A percentile compares a stretch with the other conserved stretches of the same genome.
These are phyloP conservation scores for Dactylellina leptospora DNA, from an alignment of 2,329 filamentous ascomycete genomes.

Conservation along the genomic window DNA sequence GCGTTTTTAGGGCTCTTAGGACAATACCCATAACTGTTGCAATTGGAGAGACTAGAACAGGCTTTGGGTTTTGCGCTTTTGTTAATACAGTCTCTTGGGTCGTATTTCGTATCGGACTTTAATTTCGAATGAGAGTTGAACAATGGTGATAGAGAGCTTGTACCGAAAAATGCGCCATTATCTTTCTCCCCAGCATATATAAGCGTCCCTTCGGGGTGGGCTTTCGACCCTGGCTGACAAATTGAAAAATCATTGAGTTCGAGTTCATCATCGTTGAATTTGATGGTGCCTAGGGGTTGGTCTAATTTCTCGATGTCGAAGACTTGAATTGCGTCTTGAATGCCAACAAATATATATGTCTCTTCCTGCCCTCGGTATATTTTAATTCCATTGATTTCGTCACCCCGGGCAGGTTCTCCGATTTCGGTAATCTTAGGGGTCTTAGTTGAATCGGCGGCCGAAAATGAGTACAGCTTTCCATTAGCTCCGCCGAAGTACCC, in stretches of 20 bases:
- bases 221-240: constrained; percentile 60
- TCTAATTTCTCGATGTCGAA: constrained; percentile 60
- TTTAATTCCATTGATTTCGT: constrained; percentile 62
- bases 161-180: constrained; percentile 60
- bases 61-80: constrained; percentile 24
- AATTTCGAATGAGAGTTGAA: constrained; percentile 59
- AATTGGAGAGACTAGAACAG: constrained; percentile 55
- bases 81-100: constrained; percentile 58
- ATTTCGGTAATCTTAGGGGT: constrained; percentile 60
- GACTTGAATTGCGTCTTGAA: constrained; percentile 60
- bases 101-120: constrained; percentile 60
- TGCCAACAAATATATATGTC: constrained; percentile 62
- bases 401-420: constrained; percentile 59
- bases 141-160: constrained; percentile 60
- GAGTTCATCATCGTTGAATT: constrained; percentile 61
- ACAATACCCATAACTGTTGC: constrained; percentile 61
- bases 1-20: constrained; percentile 37
- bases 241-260: constrained; percentile 62
- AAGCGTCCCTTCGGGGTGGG: constrained; percentile 61
- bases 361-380: constrained; percentile 61
- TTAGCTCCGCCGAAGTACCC: constrained; percentile 61
- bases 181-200: constrained; percentile 62
- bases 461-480: constrained; percentile 59
- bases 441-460: constrained; percentile 61
- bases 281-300: constrained; percentile 59